These are phyloP conservation scores for Coniochaeta sp. DNA, from an alignment of 2,329 filamentous ascomycete species.

Conservation along the genomic window DNA sequence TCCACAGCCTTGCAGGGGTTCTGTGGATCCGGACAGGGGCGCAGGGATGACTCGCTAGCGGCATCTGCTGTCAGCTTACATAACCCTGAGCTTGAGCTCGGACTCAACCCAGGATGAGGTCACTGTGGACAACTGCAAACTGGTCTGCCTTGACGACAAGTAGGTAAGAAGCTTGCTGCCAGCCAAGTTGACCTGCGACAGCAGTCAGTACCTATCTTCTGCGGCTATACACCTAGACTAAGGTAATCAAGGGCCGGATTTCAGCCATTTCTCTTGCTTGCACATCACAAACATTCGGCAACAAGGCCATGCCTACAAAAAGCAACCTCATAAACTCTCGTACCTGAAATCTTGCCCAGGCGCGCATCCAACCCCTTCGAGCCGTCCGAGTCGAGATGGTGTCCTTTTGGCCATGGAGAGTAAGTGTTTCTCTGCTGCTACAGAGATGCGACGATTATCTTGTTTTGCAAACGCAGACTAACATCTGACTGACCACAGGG, in stretches of 20 bases:
- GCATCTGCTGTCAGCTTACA: background rate
- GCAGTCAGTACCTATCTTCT: too few relatives aligned
- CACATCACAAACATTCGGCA: background rate
- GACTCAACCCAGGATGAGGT: background rate
- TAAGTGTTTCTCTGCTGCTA: conserved; percentile 27
- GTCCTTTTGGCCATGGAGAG: conserved; percentile 55
- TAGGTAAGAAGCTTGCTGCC: too few relatives aligned
- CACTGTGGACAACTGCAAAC: background rate
- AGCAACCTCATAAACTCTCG: background rate
- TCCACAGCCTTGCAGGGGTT: too few relatives aligned
- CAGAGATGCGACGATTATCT: background rate
- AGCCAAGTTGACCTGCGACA: background rate
- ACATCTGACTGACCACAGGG: conserved; percentile 39
- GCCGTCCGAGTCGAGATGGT: conserved; percentile 14
- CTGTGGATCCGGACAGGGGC: background rate
- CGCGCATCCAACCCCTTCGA: background rate
- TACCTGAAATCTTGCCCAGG: background rate
- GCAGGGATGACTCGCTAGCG: background rate
- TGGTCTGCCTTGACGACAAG: too few relatives aligned
- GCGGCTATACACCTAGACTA: too few relatives aligned
- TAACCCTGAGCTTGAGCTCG: background rate
- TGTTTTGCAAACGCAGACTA: background rate
- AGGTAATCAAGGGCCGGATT: too few relatives aligned
- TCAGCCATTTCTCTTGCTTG: too few relatives aligned
- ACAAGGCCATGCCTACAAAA: background rate